Base-by-base conservation (phyloP, 768 basidiomycete genomes). In the Tricholoma matsutake region DNA sequence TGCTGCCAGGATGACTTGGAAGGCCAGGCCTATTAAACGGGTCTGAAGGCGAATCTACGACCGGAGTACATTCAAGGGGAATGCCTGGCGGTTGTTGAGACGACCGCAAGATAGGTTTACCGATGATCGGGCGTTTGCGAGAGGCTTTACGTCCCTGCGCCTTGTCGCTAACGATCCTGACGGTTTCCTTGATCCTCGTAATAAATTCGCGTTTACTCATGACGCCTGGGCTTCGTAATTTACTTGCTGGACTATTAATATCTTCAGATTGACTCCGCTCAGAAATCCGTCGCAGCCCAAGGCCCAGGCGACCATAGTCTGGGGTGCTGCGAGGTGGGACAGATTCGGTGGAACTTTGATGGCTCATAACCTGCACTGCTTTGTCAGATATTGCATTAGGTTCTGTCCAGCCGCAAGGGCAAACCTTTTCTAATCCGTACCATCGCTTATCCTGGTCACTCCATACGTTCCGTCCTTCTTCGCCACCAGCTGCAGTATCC, bases 171-270 rank as follows among this genome's bases (percentile, higher is more conserved):
- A 89, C 88, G 47, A 84, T 81, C 59, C 89, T 79, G 34, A 88
- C 85, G 2, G 87, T 87, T 53, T 84, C 78, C 63, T 76, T 82
- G 45, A 91, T 79, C 69, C 77, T 81, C n/a, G 80, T 79, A 56
- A 91, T 64, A 67, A 91, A 91, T 68, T 89, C 87, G 16, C 76
- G 78, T 71, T 91, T 92, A 69, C 81, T 86, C 81, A 90, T 86
- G 39, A 87, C 78, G 8, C 80, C 82, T 7, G 86, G 81, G 59
- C 79, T 82, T 47, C 65, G 70, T 47, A 58, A 55, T 54, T 71
- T 73, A 32, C 68, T 69, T 2, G 66, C 68, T 31, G 74, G 58
- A 29, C 65, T 64, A 49, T 64, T 70, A 70, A 64, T 63, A 62
- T 56, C 71, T 32, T 31, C 51, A 51, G 71, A 72, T 41, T 74